Base-by-base conservation (phyloP, 164 flowering plant genomes). In the Protea cynaroides region DNA sequence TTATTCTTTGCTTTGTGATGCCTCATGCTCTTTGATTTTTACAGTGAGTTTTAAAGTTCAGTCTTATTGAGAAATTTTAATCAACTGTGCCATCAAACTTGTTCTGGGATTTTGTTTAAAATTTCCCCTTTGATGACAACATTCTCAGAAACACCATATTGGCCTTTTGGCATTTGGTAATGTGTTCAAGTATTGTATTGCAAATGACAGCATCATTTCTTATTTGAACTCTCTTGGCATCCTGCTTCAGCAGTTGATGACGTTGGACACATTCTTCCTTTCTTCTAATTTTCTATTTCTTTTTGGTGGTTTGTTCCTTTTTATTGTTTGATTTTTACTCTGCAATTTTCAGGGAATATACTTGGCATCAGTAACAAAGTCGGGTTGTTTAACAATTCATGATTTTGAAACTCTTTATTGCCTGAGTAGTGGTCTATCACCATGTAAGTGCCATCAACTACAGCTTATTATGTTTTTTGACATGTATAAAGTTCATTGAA, bases 361-460 rank as follows among this genome's bases (percentile, higher is more conserved):
- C 74, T 69, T 93, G 75, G 98, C 83, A 49, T 87, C 98, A 23
- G 94, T 83, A 24, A 88, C 97, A 61, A 85, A 82, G 74, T 65
- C 83, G 8, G 97, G 98, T 29, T 93, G 97, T 80, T 78, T 93
- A 71, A 84, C 85, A 25, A 88, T 93, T 60, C 91, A 93, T 74
- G 92, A 93, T 74, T 93, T 81, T 72, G 98, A 93, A 66, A 64
- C 74, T 44, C 79, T 93, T 46, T 88, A 80, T 72, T 79, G 83
- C 75, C 75, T 74, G 64, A 78, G 81, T 72, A 74, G 68, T 61
- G 69, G 66, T 54, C 34, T 34, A 12, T 66, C 64, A 14, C 49
- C 77, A 64, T 40, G 94, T 86, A 75, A 80, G 87, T 76, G 34
- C 57, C 58, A 24, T 43, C 5, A 14, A 37, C 25, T 49, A 23